Conservation (phyloP, 2,329 filamentous ascomycete species). For the Coccinonectria pachysandricola region DNA sequence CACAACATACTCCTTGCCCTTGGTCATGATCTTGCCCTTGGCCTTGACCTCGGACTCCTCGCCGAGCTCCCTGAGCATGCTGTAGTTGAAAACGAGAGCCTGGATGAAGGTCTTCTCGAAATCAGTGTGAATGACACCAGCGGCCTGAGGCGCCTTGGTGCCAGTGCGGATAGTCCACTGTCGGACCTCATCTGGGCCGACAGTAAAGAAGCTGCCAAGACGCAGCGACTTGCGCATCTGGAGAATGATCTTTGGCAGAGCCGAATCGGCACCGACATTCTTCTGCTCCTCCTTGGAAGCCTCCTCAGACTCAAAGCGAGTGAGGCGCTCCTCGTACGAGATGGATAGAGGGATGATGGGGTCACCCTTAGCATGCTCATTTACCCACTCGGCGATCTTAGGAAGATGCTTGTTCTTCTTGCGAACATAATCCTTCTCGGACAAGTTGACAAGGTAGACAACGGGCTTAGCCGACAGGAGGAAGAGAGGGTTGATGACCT, state of each 20-base stretch:
- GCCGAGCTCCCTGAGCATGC: constrained; percentile 68
- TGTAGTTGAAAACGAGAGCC: constrained; percentile 86
- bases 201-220: constrained; percentile 94
- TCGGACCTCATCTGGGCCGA: constrained; percentile 86
- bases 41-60: constrained; percentile 84
- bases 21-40: constrained; percentile 94
- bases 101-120: constrained; percentile 99
- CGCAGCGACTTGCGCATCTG: constrained; percentile 90
- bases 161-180: constrained; percentile 97
- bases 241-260: constrained; percentile 79
- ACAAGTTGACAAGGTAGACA: constrained; percentile 93
- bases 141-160: constrained; percentile 94
- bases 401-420: constrained; percentile 99
- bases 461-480: constrained; percentile 94
- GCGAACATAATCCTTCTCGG: constrained; percentile 91
- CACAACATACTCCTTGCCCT: constrained; percentile 93
- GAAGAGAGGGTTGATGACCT: constrained; percentile 94
- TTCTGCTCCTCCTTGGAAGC: constrained; percentile 81
- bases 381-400: constrained; percentile 92
- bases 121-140: constrained; percentile 95
- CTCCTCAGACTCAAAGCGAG: constrained; percentile 65
- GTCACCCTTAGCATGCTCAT: constrained; percentile 77
- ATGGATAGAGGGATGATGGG: constrained; percentile 91
- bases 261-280: constrained; percentile 74
- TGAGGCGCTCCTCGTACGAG: constrained; percentile 83